Evolutionary conservation across 108 stramenopile species (phyloP), one percentile per base, ranked within the genome.

Genomic region (Schizochytrium sp.): DNA sequence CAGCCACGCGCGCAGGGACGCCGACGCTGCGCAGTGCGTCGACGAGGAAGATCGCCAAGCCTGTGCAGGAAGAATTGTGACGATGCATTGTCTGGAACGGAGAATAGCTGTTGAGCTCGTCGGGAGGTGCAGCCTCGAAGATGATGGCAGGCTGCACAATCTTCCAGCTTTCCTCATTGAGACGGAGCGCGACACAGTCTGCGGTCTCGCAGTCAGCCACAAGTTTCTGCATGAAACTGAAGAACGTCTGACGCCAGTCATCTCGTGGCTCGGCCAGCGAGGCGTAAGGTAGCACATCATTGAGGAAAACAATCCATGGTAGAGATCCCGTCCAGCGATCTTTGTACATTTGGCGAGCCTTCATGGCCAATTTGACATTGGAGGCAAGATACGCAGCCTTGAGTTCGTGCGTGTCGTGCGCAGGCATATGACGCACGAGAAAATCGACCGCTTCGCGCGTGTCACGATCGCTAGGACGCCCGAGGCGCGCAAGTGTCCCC

Each of bases 11-110:
- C 10, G 76, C 76, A 1, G 76, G 76, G n/a, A 83, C 48, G 10
- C 76, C 76, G 48, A 83, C 76, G 76, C 76, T 83, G 19, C 76
- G 19, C 6, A 83, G 51, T 1, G 76, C 76, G 51, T 83, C 76
- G 76, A 83, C 51, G 10, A 83, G 76, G 51, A 83, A 83, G 45
- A 83, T 83, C 6, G 76, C 19, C 16, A 83, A 45, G 10, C 76
- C 76, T 18, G 76, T 83, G 51, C 76, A 83, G 48, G 76, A 83
- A 6, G 76, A 83, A 23, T 83, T 83, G 51, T 83, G 76, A 16
- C 76, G 76, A 16, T 45, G 45, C 76, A 83, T 83, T 6, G 76
- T 83, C 51, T 83, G 76, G 23, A 83, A 83, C 6, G 76, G 76
- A 12, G 76, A 83, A 23, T 83, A 83, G 76, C 76, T 83, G 51